Base-by-base conservation (phyloP, 768 basidiomycete genomes). In the Pisolithus microcarpus region DNA sequence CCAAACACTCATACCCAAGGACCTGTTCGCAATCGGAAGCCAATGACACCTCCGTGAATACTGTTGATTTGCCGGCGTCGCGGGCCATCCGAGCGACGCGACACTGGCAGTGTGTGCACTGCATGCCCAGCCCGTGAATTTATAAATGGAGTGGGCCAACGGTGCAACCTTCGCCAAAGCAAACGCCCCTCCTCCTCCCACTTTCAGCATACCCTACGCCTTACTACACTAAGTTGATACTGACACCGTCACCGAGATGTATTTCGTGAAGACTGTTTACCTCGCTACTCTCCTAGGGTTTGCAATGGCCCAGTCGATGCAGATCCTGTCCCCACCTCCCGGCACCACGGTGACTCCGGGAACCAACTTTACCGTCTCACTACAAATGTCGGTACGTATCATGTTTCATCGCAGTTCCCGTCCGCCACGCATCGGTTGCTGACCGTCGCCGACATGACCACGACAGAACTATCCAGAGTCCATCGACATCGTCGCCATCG, bases 401-500 rank as follows among this genome's bases (percentile, higher is more conserved):
- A 5, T 34, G 37, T 24, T 5, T 24, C 26, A 26, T 26, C 39
- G 9, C 42, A 31, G 18, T 50, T 6, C 42, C 38, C 11, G 8
- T 16, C 24, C 2, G 2, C 34, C 19, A 30, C 30, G 30, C 30
- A 10, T 30, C 9, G 26, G 30, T 4, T 34, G 7, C 9, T 5
- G 30, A 43, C 34, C 6, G 30, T 16, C 5, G 21, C 8, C 31
- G 1, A 28, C 21, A 7, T 26, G 23, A 39, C 19, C 11, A 15
- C 47, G 24, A 3, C 45, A 64, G 63, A 52, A 51, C 3, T 63
- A 43, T 50, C 52, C 57, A 5, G 52, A 61, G 23, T 65, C 58
- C 44, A 55, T 65, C 3, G 60, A 65, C 37, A 49, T 54, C 7
- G 64, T 68, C 11, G 62, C 62, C 10, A 54, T 68, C 40, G 65